Percentiles rank a stretch among this genome's conserved stretches.
These are phyloP conservation scores for Wallacemonas sp. DNA, from an alignment of 208 protist species.

Conservation along the genomic window DNA sequence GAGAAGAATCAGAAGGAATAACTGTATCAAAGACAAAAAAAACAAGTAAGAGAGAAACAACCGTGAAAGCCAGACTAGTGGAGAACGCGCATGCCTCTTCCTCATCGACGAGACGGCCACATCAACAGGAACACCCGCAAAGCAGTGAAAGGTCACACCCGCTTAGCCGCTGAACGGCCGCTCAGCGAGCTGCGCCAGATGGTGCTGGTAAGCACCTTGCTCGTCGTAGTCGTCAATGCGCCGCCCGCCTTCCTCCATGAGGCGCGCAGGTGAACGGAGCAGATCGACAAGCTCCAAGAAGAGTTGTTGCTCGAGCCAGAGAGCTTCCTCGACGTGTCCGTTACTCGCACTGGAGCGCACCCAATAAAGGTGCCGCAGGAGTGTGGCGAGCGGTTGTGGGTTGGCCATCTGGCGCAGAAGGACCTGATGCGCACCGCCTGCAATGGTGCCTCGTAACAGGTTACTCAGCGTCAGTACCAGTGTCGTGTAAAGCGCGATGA, in stretches of 20 bases:
- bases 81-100: no score
- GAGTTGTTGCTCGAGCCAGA: slow-evolving; percentile 63
- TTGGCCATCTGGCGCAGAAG: slow-evolving; percentile 53
- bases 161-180: slow-evolving; percentile 27
- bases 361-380: slow-evolving; percentile 60
- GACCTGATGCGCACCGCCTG: slow-evolving; percentile 47
- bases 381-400: slow-evolving; percentile 45
- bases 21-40: not conserved
- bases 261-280: slow-evolving; percentile 42
- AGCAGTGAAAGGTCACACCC: not conserved
- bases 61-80: no score
- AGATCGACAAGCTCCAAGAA: slow-evolving; percentile 74
- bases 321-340: slow-evolving; percentile 34
- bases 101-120: not conserved
- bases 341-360: slow-evolving; percentile 42
- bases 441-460: slow-evolving; percentile 45
- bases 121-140: not conserved
- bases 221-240: slow-evolving; percentile 49
- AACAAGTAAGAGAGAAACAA: slow-evolving; percentile 17
- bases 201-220: slow-evolving; percentile 16
- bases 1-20: no score
- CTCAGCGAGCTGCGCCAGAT: slow-evolving; percentile 23
- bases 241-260: slow-evolving; percentile 43
- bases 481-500: slow-evolving; percentile 80
- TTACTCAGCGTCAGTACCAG: slow-evolving; percentile 67